A percentile compares a stretch with the other conserved stretches of the same genome.
Evolutionary conservation across 2,329 filamentous ascomycete genomes (phyloP).

Genomic region (Ophiostoma novo-ulmi): DNA sequence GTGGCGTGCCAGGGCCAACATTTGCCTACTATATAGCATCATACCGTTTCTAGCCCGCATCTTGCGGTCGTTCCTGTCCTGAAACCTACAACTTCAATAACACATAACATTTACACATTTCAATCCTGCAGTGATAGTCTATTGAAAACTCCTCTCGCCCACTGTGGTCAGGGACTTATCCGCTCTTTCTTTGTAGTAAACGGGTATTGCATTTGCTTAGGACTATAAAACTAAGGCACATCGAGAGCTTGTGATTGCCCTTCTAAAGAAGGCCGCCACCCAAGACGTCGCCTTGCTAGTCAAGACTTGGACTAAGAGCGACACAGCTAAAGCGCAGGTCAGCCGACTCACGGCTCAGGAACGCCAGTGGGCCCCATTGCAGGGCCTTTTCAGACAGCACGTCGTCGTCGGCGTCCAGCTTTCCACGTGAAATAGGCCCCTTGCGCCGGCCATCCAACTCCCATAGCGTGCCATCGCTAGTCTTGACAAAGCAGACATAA

Average conservation of each 20-base stretch:
- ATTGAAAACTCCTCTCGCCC: no score
- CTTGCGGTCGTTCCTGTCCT: background rate
- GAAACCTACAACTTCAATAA: background rate
- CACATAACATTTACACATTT: background rate
- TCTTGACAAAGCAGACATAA: slow-evolving; percentile 91
- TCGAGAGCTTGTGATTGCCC: background rate
- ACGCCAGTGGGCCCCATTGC: slow-evolving; percentile 58
- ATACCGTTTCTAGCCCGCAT: background rate
- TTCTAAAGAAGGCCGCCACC: background rate
- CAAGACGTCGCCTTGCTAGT: slow-evolving; percentile 34
- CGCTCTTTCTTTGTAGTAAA: background rate
- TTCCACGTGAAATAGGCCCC: slow-evolving; percentile 53
- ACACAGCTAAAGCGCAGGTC: slow-evolving; percentile 58
- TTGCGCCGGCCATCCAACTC: slow-evolving; percentile 57
- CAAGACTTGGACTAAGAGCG: slow-evolving; percentile 48
- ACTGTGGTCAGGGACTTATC: no score
- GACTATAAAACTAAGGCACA: background rate
- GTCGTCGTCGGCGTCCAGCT: slow-evolving; percentile 58
- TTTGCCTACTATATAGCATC: background rate
- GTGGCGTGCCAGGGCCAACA: background rate
- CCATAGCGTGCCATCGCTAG: slow-evolving; percentile 57
- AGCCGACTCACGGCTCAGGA: slow-evolving; percentile 49
- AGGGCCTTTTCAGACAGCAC: slow-evolving; percentile 71
- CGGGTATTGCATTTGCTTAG: background rate
- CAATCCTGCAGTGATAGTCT: background rate